A percentile compares a stretch with the other conserved stretches of the same genome.
phyloP scores from a whole-genome alignment of 2,329 filamentous ascomycete species.

The Ophiocordyceps camponoti-floridani region DNA sequence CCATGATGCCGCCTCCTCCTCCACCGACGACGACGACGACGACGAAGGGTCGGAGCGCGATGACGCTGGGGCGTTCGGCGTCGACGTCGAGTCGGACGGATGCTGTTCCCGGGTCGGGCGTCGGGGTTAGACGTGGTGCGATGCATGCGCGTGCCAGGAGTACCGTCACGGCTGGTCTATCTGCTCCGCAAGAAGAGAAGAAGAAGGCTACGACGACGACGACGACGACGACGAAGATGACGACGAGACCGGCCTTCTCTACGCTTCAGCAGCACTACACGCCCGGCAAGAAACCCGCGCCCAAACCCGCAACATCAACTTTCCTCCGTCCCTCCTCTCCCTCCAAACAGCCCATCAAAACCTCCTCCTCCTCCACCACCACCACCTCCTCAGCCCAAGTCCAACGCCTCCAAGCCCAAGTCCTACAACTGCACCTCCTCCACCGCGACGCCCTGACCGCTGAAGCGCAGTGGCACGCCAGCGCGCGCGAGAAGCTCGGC shows the following conservation, averaged over 20 bases:
- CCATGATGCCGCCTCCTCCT: too few relatives aligned
- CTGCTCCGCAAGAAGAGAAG: background rate
- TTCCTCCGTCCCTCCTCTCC: constrained; percentile 42
- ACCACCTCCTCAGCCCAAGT: constrained; percentile 40
- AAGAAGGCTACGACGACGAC: constrained; percentile 1
- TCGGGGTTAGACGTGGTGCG: constrained; percentile 5
- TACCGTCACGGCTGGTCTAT: background rate
- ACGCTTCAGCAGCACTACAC: constrained; percentile 51
- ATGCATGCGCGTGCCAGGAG: constrained; percentile 15
- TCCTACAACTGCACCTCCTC: constrained; percentile 46
- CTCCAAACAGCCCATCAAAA: too few relatives aligned
- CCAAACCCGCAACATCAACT: constrained; percentile 42
- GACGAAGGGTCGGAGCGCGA: too few relatives aligned
- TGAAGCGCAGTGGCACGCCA: constrained; percentile 32
- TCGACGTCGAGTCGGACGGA: too few relatives aligned
- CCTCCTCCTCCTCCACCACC: constrained; percentile 42
- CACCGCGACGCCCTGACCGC: constrained; percentile 33
- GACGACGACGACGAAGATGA: constrained; percentile 3
- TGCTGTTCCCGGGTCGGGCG: too few relatives aligned
- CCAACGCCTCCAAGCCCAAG: constrained; percentile 40
- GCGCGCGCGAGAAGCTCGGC: constrained; percentile 31
- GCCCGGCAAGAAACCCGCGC: constrained; percentile 39
- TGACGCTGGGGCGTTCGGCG: too few relatives aligned
- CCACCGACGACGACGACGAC: too few relatives aligned
- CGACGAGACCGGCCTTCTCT: constrained; percentile 37